A percentile compares a stretch with the other conserved stretches of the same genome.
Conservation (phyloP, 768 basidiomycete genomes). For the Hericium coralloides region DNA sequence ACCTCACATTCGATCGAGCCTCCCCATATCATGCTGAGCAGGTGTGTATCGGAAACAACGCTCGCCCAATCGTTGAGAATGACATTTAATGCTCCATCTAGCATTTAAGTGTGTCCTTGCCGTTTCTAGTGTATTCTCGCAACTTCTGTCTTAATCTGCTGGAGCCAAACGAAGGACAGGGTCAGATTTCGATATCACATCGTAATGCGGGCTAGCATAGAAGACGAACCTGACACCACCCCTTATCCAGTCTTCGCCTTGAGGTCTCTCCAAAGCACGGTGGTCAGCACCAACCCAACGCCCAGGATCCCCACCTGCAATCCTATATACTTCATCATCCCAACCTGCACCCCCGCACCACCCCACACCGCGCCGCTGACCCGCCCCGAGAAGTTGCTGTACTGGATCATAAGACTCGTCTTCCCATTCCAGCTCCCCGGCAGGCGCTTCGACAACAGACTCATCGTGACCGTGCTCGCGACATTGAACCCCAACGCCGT, state of each 20-base stretch:
- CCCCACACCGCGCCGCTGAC: conserved; percentile 62
- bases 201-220: too few relatives aligned
- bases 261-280: conserved; percentile 49
- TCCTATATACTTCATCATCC: conserved; percentile 52
- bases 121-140: too few relatives aligned
- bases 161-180: background rate
- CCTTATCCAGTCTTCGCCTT: conserved; percentile 55
- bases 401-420: conserved; percentile 55
- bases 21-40: too few relatives aligned
- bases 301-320: conserved; percentile 54
- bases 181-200: too few relatives aligned
- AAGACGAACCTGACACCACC: background rate
- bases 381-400: conserved; percentile 59
- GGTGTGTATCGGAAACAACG: too few relatives aligned
- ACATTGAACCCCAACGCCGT: conserved; percentile 68
- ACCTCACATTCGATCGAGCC: too few relatives aligned
- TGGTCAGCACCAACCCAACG: conserved; percentile 45
- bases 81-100: too few relatives aligned
- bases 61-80: too few relatives aligned
- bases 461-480: conserved; percentile 60
- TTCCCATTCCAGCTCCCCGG: conserved; percentile 52
- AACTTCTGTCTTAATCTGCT: background rate
- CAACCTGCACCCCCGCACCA: conserved; percentile 48
- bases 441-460: conserved; percentile 59
- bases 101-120: too few relatives aligned